Evolutionary conservation across 208 protist genomes (phyloP).

Genomic region (Acanthamoeba quina): DNA sequence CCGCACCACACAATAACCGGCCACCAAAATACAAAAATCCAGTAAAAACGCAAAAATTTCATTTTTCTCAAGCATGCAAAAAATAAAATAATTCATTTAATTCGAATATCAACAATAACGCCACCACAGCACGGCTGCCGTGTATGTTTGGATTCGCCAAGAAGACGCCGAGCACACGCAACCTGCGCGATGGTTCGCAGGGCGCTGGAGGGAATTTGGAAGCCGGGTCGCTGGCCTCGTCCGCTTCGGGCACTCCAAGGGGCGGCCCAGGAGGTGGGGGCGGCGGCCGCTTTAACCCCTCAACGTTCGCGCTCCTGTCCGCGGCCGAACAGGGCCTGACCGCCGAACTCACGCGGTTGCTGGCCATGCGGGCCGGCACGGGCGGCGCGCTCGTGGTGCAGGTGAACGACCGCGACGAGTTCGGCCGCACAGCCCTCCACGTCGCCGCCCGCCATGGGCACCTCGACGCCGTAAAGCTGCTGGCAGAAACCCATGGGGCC

Average conservation of each 20-base stretch:
- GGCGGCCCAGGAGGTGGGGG: background rate
- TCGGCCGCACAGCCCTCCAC: constrained; percentile 41
- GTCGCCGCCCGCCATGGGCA: constrained; percentile 31
- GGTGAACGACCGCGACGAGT: constrained; percentile 24
- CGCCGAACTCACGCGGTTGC: constrained; percentile 11
- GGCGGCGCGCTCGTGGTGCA: background rate
- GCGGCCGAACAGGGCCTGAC: background rate
- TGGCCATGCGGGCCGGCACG: background rate
- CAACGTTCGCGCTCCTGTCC: background rate
- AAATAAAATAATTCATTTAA: no score
- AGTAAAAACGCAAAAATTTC: no score
- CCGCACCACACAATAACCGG: background rate
- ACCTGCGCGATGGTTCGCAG: background rate
- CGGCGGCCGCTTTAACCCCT: constrained; percentile 12
- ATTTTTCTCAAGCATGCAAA: no score
- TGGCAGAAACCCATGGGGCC: constrained; percentile 8
- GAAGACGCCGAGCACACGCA: constrained; percentile 8
- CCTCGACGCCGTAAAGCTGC: constrained; percentile 1
- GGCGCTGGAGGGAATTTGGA: background rate
- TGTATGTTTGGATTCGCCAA: constrained; percentile 4
- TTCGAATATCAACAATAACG: no score
- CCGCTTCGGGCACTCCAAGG: background rate
- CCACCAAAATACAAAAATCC: background rate
- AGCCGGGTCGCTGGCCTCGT: background rate
- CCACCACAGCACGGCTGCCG: no score